A percentile compares a stretch with the other conserved stretches of the same genome.
These are phyloP conservation scores for Colletotrichum sp. DNA, from an alignment of 2,329 filamentous ascomycete species.

Conservation along the genomic window DNA sequence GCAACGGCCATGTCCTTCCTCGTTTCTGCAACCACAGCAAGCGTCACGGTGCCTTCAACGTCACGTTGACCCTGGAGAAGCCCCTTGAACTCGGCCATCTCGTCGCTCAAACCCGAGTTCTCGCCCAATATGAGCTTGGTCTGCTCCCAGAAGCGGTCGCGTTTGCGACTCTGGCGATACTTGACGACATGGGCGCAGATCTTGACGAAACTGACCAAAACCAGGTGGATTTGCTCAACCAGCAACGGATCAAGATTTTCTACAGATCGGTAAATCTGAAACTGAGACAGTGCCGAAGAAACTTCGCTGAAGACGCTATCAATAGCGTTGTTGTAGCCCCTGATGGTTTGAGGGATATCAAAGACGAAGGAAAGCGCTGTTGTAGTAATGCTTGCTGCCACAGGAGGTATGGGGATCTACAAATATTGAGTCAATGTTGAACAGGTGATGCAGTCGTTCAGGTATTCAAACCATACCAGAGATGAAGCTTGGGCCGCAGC, in stretches of 20 bases:
- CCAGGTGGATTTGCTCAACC: background rate
- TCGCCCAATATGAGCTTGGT: background rate
- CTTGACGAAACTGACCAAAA: background rate
- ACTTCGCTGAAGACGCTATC: background rate
- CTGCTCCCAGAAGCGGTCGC: background rate
- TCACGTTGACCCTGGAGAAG: background rate
- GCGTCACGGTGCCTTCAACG: background rate
- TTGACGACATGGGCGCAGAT: background rate
- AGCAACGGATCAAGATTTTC: background rate
- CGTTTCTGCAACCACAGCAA: background rate
- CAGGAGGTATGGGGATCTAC: background rate
- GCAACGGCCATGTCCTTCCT: background rate
- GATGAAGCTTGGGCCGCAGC: background rate
- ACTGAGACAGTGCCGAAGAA: background rate
- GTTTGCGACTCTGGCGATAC: background rate
- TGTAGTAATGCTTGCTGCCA: background rate
- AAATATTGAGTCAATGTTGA: background rate
- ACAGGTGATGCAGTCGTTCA: background rate
- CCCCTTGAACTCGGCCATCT: background rate
- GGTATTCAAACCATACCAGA: background rate
- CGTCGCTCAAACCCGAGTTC: background rate
- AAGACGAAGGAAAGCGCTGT: background rate
- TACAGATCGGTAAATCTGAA: background rate
- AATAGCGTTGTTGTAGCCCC: background rate
- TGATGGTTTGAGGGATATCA: background rate